Percentiles rank a stretch among this genome's conserved stretches.
phyloP scores from a whole-genome alignment of 2,329 filamentous ascomycete species.

The Arthrocladium fulminans region DNA sequence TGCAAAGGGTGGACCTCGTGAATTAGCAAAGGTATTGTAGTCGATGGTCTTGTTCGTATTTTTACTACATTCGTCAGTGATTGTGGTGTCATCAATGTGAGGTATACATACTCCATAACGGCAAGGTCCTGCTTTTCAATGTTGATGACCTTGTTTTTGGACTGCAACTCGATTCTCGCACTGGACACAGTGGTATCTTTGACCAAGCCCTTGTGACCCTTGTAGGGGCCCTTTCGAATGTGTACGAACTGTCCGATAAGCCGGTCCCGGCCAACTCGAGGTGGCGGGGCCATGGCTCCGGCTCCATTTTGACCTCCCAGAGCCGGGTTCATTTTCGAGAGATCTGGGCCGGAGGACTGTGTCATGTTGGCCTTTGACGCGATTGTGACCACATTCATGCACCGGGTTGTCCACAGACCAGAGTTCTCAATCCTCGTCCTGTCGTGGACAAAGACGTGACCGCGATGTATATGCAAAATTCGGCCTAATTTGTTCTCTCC shows the following conservation, averaged over 20 bases:
- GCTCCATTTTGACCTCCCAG: conserved; percentile 57
- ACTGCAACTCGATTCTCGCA: conserved; percentile 85
- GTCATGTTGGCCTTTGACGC: conserved; percentile 84
- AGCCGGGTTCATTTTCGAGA: conserved; percentile 87
- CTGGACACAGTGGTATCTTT: conserved; percentile 84
- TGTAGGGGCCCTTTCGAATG: conserved; percentile 78
- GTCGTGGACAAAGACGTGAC: conserved; percentile 84
- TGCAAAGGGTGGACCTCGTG: conserved; percentile 14
- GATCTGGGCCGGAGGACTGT: conserved; percentile 56
- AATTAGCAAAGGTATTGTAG: conserved; percentile 19
- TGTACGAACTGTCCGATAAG: conserved; percentile 86
- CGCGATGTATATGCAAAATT: conserved; percentile 87
- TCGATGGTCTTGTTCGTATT: conserved; percentile 18
- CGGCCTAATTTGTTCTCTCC: conserved; percentile 79
- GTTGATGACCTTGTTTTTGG: conserved; percentile 84
- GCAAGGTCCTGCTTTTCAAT: conserved; percentile 72
- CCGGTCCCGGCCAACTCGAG: conserved; percentile 68
- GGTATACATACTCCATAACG: conserved; percentile 63
- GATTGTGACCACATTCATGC: conserved; percentile 76
- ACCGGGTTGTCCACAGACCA: conserved; percentile 78
- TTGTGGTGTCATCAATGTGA: background rate
- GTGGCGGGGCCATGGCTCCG: conserved; percentile 48
- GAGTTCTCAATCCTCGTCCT: conserved; percentile 77
- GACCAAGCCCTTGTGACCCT: conserved; percentile 87
- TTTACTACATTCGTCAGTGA: conserved; percentile 20